Conservation (phyloP, 176 grass and related monocot species). For the Raddia distichophylla region DNA sequence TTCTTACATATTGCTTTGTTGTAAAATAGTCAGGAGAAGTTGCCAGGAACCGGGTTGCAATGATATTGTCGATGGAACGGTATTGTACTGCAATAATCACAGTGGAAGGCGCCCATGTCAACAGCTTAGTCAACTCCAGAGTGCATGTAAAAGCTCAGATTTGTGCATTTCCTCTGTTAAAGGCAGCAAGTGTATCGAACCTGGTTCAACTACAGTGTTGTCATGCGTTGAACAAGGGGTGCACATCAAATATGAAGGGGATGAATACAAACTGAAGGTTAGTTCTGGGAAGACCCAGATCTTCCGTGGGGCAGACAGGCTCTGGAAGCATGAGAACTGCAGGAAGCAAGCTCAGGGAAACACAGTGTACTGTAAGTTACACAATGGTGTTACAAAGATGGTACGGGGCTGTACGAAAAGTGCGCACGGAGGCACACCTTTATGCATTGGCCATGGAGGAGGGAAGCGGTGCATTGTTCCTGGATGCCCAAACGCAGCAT, state of each 20-base stretch:
- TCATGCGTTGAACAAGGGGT: constrained; percentile 31
- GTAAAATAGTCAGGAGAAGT: constrained; percentile 29
- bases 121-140: constrained; percentile 35
- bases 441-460: constrained; percentile 61
- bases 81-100: constrained; percentile 45
- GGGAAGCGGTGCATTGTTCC: constrained; percentile 50
- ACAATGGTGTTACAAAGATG: constrained; percentile 44
- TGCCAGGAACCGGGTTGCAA: constrained; percentile 52
- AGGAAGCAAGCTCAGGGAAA: constrained; percentile 40
- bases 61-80: constrained; percentile 27
- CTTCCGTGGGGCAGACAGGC: constrained; percentile 16
- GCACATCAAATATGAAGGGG: constrained; percentile 46
- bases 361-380: constrained; percentile 46
- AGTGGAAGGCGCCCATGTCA: constrained; percentile 13
- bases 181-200: constrained; percentile 24
- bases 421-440: constrained; percentile 57
- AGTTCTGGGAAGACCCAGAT: constrained; percentile 31
- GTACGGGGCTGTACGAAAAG: constrained; percentile 44
- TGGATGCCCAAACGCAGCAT: constrained; percentile 58
- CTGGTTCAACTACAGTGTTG: constrained; percentile 34
- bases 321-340: constrained; percentile 51
- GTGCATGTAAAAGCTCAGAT: constrained; percentile 25
- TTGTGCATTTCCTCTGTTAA: constrained; percentile 29
- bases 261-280: constrained; percentile 40
- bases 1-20: constrained; percentile 36